These are phyloP conservation scores for Solanum bulbocastanum DNA, from an alignment of 257 asterid species.

Conservation along the genomic window DNA sequence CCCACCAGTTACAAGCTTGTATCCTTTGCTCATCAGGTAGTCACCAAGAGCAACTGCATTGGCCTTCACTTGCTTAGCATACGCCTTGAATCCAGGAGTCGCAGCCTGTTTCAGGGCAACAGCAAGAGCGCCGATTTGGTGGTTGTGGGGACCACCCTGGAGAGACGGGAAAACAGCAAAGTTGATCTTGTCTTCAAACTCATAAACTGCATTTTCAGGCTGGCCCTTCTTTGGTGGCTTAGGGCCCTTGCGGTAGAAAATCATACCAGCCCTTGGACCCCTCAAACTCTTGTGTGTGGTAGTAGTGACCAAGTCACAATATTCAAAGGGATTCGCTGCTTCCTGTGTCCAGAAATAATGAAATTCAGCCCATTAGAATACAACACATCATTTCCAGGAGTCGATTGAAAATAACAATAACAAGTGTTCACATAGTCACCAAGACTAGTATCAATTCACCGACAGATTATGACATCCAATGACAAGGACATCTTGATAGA, in stretches of 20 bases:
- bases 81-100: slow-evolving; percentile 77
- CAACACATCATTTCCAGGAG: not conserved
- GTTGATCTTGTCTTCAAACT: slow-evolving; percentile 91
- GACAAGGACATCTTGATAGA: not conserved
- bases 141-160: slow-evolving; percentile 99
- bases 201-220: slow-evolving; percentile 81
- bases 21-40: slow-evolving; percentile 81
- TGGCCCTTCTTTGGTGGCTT: slow-evolving; percentile 52
- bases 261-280: slow-evolving; percentile 74
- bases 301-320: slow-evolving; percentile 90
- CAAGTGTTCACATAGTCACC: not conserved
- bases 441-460: not conserved
- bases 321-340: slow-evolving; percentile 81
- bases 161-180: slow-evolving; percentile 96
- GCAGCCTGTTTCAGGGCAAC: slow-evolving; percentile 87
- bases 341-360: slow-evolving; percentile 24
- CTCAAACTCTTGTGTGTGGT: slow-evolving; percentile 95
- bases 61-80: slow-evolving; percentile 91
- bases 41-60: slow-evolving; percentile 89
- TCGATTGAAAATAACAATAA: not conserved
- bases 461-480: not conserved
- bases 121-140: slow-evolving; percentile 96
- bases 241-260: slow-evolving; percentile 42
- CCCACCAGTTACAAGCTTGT: slow-evolving; percentile 85
- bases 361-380: not conserved